Evolutionary conservation across 345 rosid species (phyloP).

Genomic region (Nasturtium officinale): DNA sequence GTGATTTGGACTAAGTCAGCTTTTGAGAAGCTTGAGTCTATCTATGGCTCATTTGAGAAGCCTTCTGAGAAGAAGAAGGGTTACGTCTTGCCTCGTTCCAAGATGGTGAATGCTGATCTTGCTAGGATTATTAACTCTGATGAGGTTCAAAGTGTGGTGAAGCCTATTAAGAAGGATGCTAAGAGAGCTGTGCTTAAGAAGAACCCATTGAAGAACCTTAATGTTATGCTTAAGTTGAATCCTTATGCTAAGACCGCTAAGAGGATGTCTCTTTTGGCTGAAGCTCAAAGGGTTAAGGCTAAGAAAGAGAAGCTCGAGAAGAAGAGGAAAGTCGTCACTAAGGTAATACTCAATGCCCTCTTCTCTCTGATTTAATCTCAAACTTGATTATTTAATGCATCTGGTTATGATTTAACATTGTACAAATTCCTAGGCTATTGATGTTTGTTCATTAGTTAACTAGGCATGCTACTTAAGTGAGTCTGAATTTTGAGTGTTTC

Average conservation of each 20-base stretch:
- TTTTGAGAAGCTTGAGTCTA: constrained; percentile 87
- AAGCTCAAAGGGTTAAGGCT: constrained; percentile 83
- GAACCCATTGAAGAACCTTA: constrained; percentile 89
- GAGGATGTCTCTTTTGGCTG: constrained; percentile 94
- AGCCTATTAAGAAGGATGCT: constrained; percentile 66
- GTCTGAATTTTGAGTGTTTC: background rate
- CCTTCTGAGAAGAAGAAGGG: constrained; percentile 89
- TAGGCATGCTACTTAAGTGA: background rate
- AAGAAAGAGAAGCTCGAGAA: constrained; percentile 98
- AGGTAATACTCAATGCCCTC: constrained; percentile 52
- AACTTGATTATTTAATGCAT: background rate
- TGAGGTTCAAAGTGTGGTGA: constrained; percentile 92
- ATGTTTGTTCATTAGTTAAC: background rate
- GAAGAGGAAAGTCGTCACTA: constrained; percentile 69
- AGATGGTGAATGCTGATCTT: constrained; percentile 96
- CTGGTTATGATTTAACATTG: background rate
- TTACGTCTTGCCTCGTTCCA: constrained; percentile 77
- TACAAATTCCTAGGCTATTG: background rate
- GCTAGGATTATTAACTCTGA: constrained; percentile 93
- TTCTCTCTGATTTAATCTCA: background rate
- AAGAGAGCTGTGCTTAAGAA: constrained; percentile 89
- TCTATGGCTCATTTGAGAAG: constrained; percentile 86
- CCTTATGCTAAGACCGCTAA: constrained; percentile 95
- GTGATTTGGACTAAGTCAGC: constrained; percentile 96
- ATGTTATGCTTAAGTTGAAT: constrained; percentile 79